A percentile compares a stretch with the other conserved stretches of the same genome.
These are phyloP conservation scores for Elsinoe ampelina DNA, from an alignment of 2,329 filamentous ascomycete genomes.

Conservation along the genomic window DNA sequence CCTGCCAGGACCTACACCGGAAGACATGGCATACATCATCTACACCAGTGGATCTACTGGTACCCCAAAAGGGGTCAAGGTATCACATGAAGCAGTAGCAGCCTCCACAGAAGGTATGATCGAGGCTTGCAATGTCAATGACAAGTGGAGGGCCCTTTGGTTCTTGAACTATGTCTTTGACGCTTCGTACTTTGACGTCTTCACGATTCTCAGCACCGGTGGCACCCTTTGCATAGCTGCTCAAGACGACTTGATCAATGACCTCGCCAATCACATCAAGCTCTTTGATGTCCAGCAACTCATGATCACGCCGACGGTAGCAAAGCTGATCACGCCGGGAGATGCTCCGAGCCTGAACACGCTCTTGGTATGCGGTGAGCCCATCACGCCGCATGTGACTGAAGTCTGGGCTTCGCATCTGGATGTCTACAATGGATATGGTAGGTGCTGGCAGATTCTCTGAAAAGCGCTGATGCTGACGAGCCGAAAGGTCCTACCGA, in stretches of 20 bases:
- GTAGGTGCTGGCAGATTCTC: neutral
- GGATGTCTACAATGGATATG: neutral
- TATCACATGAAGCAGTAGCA: neutral
- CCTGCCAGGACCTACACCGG: neutral
- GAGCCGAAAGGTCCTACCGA: neutral
- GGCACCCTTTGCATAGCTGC: neutral
- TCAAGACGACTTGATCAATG: neutral
- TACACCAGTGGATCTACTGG: conserved; percentile 2
- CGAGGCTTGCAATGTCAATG: neutral
- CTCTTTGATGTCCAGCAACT: neutral
- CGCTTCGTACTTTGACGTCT: conserved; percentile 17
- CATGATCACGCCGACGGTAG: neutral
- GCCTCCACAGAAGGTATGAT: neutral
- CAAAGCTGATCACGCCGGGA: neutral
- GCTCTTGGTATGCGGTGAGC: neutral
- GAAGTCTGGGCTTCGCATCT: neutral
- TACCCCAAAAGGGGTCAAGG: neutral
- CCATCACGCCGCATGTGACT: neutral
- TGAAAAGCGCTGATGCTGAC: neutral
- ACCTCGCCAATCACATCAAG: neutral
- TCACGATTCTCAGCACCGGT: neutral
- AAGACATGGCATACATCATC: conserved; percentile 5
- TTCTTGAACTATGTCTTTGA: conserved; percentile 6
- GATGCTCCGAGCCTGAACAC: neutral
- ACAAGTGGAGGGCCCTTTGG: neutral